These are phyloP conservation scores for Alisma plantagoaquatica DNA, from an alignment of 106 monocot species.

Conservation along the genomic window DNA sequence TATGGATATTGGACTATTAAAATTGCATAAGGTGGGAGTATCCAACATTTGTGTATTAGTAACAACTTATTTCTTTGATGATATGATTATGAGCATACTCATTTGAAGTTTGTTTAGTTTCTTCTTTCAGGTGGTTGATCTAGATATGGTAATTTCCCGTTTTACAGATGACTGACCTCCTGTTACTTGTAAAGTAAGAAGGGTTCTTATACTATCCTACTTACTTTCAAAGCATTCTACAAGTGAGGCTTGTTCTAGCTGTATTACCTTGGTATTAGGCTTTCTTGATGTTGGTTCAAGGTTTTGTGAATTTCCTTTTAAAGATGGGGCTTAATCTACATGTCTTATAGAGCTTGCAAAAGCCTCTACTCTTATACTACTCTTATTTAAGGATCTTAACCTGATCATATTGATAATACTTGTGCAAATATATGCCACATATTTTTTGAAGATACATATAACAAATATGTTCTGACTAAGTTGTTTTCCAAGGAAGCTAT, in stretches of 20 bases:
- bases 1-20: constrained; percentile 48
- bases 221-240: constrained; percentile 56
- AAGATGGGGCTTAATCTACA: constrained; percentile 61
- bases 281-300: constrained; percentile 78
- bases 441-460: constrained; percentile 29
- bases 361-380: constrained; percentile 27
- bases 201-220: constrained; percentile 76
- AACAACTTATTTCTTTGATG: background rate
- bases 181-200: constrained; percentile 77
- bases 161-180: constrained; percentile 62
- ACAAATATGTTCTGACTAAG: constrained; percentile 30
- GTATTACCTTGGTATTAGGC: constrained; percentile 66
- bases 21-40: constrained; percentile 61
- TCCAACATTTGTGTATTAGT: background rate
- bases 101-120: no score
- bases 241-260: constrained; percentile 70
- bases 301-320: constrained; percentile 82
- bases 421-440: constrained; percentile 53
- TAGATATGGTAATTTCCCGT: constrained; percentile 58
- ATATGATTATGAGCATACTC: no score
- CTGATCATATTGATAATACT: constrained; percentile 50
- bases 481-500: constrained; percentile 46
- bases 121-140: constrained; percentile 49
- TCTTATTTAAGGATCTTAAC: constrained; percentile 35
- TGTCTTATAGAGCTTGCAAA: constrained; percentile 69